Base-by-base conservation (phyloP, 2,329 filamentous ascomycete genomes). In the Hypoxylon sp. region DNA sequence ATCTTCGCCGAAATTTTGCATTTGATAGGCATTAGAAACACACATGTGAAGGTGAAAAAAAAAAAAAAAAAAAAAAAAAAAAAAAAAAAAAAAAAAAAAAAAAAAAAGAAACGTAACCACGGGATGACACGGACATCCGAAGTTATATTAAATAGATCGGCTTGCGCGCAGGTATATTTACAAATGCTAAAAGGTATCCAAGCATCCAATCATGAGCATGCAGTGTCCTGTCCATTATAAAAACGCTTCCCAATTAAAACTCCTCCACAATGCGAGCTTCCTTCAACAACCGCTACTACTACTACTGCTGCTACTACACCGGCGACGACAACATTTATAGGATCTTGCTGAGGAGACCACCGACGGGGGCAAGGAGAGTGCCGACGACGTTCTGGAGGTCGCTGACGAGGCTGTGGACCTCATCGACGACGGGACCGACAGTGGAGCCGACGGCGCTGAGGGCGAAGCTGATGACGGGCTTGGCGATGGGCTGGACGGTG, bases 131-230 rank as follows among this genome's bases (percentile, higher is more conserved):
- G 39, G 54, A 48, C 31, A 46, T 46, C 61, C 61, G 54, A 58
- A 56, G 19, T 61, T 61, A 19, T 31, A 68, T 68, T 65, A 33
- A 65, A 59, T 31, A 56, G 33, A 33, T 52, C 54, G 60, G 67
- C 70, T 70, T 66, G 65, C 65, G 70, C 71, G 50, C 67, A 42
- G 10, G 17, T 63, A 52, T 52, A 65, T 60, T 69, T 68, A 65
- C 48, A 70, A 70, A 70, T 71, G 68, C 67, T 64, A 70, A 65
- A 50, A 51, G 68, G 64, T 66, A 70, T 73, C 72, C 65, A 68
- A 73, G 69, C 67, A 72, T 70, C 62, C 65, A 72, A 52, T 73
- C 67, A 70, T 70, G 63, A 74, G 63, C 67, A 72, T 73, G 67
- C 67, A 70, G 39, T 63, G 22, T 51, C 57, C 48, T 47, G 60